Evolutionary conservation across 257 asterid genomes (phyloP), one percentile per base, ranked within the genome.

Genomic region (Haberlea rhodopensis): DNA sequence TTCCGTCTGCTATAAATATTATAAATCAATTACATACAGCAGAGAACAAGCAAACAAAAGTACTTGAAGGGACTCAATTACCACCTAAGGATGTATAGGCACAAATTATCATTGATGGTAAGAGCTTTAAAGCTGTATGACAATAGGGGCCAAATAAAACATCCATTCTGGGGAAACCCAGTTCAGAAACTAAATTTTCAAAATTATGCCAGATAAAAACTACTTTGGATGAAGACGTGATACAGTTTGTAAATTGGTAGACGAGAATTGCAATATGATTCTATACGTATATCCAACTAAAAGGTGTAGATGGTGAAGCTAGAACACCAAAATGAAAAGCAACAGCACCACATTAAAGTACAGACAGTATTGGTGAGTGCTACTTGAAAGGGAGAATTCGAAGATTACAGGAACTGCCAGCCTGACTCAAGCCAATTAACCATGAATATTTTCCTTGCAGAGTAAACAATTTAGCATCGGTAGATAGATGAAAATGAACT

Each of bases 41-140:
- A 26, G 46, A 53, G 15, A 57, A 25, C 48, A 67, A 18, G 49
- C 22, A 10, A 34, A 34, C 10, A 37, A 5, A 21, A 52, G 40
- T 22, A 67, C 57, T 23, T 66, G 13, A 3, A 67, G 28, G 49
- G 63, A 46, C 55, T 54, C 45, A 23, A 34, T 10, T 24, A 25
- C 56, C 5, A 15, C 57, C 28, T 19, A 54, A 29, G 20, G 21
- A 9, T 66, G 5, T 57, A 37, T 22, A 28, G 26, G 31, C 20
- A 8, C 10, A 56, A 18, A 18, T 23, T 43, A 21, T 23, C 26
- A 54, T 43, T n/a, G 27, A 34, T 34, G 15, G 10, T 29, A 15
- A 46, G 60, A 68, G 64, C 25, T 28, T 29, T 10, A 31, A 67
- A 57, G 18, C 51, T 67, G 23, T 26, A 45, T 27, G 13, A 34